Evolutionary conservation across 345 rosid genomes (phyloP).

Genomic region (Gossypium australe): DNA sequence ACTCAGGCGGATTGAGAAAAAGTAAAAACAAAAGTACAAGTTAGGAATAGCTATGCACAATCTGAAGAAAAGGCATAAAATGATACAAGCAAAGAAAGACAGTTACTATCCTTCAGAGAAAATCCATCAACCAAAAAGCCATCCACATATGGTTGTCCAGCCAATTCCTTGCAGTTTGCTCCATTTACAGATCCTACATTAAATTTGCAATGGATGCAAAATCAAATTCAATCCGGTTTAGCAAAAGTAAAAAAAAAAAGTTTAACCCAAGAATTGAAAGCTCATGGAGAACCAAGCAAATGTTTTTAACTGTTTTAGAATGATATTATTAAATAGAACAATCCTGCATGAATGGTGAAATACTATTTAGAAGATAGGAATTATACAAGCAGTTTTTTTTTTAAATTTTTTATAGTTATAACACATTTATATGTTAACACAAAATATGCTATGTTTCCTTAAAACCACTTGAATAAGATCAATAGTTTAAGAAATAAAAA

Average conservation of each 20-base stretch:
- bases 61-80: neutral
- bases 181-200: slow-evolving; percentile 59
- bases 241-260: too few relatives aligned
- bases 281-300: neutral
- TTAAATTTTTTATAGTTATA: too few relatives aligned
- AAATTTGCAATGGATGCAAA: neutral
- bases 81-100: neutral
- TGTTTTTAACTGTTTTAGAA: neutral
- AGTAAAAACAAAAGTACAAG: neutral
- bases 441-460: neutral
- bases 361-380: too few relatives aligned
- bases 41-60: neutral
- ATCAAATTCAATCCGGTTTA: neutral
- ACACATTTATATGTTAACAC: neutral
- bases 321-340: neutral
- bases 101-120: slow-evolving; percentile 47
- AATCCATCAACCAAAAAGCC: slow-evolving; percentile 82
- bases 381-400: neutral
- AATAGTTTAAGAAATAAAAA: neutral
- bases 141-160: slow-evolving; percentile 53
- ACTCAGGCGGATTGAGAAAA: slow-evolving; percentile 41
- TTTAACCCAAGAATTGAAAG: neutral
- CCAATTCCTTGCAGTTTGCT: slow-evolving; percentile 59
- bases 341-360: neutral
- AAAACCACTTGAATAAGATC: neutral